Evolutionary conservation across 2,329 filamentous ascomycete genomes (phyloP), one percentile per base, ranked within the genome.

Genomic region (Zasmidium cellare): DNA sequence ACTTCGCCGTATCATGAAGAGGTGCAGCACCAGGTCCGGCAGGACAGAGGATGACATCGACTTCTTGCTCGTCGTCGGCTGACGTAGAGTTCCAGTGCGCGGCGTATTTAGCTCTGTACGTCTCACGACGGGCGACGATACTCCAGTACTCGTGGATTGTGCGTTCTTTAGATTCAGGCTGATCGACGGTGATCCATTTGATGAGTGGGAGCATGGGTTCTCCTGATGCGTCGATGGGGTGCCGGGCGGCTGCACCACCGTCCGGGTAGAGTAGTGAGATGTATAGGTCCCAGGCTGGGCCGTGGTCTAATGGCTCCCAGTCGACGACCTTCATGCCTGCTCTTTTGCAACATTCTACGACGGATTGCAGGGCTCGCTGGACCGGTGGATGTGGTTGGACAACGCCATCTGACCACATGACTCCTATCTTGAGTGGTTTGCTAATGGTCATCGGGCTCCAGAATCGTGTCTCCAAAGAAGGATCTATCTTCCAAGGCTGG

Each of bases 401-500:
- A 1, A 74, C 56, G 0, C 79, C 79, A 64, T 88, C 83, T 9
- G 79, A 74, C 59, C 72, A 77, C 41, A 86, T 67, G 0, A 87
- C 71, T 0, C 78, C 86, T 64, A 88, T 82, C 2, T 79, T 76
- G 18, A 88, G 75, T 11, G 59, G 62, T 12, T 62, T 54, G 5
- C 48, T 50, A 16, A 67, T 70, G 11, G 71, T 66, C 2, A 82
- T 77, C 24, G 80, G 72, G 2, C 86, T 80, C 82, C 86, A 91
- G 87, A 1, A 91, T 76, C 20, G 88, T 84, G 45, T 85, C 73
- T 0, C 87, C 85, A 0, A 86, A 73, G 0, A 41, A 6, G 88
- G 87, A 69, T 91, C 88, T 60, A 83, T 74, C 1, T 84, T 72
- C 88, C 88, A 91, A 0, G 88, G 88, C 54, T 84, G 66, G 25